These are phyloP conservation scores for Globisporangium parvum DNA, from an alignment of 352 stramenopile species.

Conservation along the genomic window DNA sequence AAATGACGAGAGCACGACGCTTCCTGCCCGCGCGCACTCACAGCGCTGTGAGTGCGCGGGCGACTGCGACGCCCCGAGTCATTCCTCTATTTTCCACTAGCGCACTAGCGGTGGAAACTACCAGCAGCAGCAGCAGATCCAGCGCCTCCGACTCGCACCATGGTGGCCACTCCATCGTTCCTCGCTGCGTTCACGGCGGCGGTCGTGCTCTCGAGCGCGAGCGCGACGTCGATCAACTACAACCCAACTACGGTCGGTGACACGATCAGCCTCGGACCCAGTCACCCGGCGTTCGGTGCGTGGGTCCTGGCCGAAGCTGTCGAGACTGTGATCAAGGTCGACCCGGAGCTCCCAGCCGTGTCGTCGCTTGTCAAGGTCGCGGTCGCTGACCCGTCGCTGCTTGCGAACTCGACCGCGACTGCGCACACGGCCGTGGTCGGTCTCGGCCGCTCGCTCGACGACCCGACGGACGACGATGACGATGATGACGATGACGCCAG, in stretches of 20 bases:
- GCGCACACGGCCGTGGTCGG: neutral
- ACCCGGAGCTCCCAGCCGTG: slow-evolving; percentile 9
- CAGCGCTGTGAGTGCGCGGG: neutral
- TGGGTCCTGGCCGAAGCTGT: neutral
- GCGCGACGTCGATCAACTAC: slow-evolving; percentile 8
- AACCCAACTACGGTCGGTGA: slow-evolving; percentile 8
- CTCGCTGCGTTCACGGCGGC: slow-evolving; percentile 6
- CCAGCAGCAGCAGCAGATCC: neutral
- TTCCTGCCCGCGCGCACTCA: neutral
- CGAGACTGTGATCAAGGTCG: slow-evolving; percentile 1
- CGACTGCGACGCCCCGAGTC: too few species aligned
- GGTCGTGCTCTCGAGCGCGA: slow-evolving; percentile 2
- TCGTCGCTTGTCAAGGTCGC: slow-evolving; percentile 1
- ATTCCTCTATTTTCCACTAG: too few species aligned
- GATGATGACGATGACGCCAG: neutral
- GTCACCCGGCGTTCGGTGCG: slow-evolving; percentile 3
- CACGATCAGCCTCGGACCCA: slow-evolving; percentile 2
- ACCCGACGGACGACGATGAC: slow-evolving; percentile 3
- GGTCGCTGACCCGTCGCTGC: slow-evolving; percentile 1
- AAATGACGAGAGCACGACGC: too few species aligned
- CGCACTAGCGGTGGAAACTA: slow-evolving; percentile 2
- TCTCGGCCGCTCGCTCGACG: slow-evolving; percentile 7
- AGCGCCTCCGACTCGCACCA: neutral
- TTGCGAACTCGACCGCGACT: slow-evolving; percentile 1
- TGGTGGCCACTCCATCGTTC: slow-evolving; percentile 8